Evolutionary conservation across 306 rosid genomes (phyloP), one percentile per base, ranked within the genome.

Genomic region (Chamaecrista fasciculata): DNA sequence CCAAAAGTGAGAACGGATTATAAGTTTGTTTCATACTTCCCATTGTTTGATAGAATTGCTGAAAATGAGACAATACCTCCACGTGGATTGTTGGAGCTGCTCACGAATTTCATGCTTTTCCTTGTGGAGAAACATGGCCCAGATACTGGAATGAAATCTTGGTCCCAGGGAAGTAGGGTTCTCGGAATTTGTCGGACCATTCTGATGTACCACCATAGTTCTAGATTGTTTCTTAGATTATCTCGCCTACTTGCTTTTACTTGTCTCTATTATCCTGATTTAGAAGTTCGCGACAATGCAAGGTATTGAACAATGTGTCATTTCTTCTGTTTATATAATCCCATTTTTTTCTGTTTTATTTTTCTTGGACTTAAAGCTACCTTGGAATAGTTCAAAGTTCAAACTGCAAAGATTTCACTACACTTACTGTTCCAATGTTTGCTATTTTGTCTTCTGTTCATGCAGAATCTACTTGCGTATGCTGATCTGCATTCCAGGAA

Each of bases 281-380:
- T 94, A 85, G 98, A 94, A 83, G 89, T 86, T 70, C 97, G 98
- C 34, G 98, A 94, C 73, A 90, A 82, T 86, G 90, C 98, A 66
- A 94, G 97, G 98, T 94, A 86, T 67, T 44, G 47, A 64, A 43
- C 40, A 29, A 42, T 47, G 57, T 36, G 50, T 63, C 46, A 18
- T 53, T 33, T 52, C 59, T 16, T 66, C 19, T 57, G 7, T 26
- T 31, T 50, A 61, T 58, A 15, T 37, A 46, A n/a, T n/a, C n/a
- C n/a, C n/a, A n/a, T n/a, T n/a, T n/a, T n/a, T n/a, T n/a, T n/a
- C n/a, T n/a, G n/a, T n/a, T n/a, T n/a, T n/a, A n/a, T n/a, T n/a
- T n/a, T 23, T 65, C 60, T 51, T 69, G 44, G 47, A 69, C 37
- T 48, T 67, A 15, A 40, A 69, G 36, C 48, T 53, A 52, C 10